Evolutionary conservation across 805 yeast species (phyloP), one percentile per base, ranked within the genome.

Genomic region (Hanseniaspora lachancei): DNA sequence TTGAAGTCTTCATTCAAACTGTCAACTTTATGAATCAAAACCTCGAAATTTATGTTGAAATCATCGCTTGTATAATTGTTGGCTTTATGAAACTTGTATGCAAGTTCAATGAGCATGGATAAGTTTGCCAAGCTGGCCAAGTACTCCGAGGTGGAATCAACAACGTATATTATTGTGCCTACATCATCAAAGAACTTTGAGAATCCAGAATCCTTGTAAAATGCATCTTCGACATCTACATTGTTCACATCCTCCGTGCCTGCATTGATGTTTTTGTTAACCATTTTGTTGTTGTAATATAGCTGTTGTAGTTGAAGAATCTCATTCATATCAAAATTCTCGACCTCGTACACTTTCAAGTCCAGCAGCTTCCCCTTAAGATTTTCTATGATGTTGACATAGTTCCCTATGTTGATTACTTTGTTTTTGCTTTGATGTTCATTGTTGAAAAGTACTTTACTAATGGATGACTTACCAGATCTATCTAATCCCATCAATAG

Each of bases 111-210:
- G 59, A 93, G 88, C 75, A 84, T 83, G 5, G 91, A 87, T 49
- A 93, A 72, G 65, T 89, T 89, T 29, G 95, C 88, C 48, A 93
- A 75, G 0, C 97, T 96, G 68, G 88, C 84, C 60, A 89, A 71
- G 68, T 93, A 93, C 67, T 93, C 98, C 71, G 91, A 97, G 67
- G 89, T 97, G 12, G 89, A 79, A 69, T 93, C 98, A 59, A 93
- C 89, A 42, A 93, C 96, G 65, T 93, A 93, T 2, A 93, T 93
- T 32, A 93, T 74, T 0, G 96, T 93, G 20, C 96, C 96, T 15
- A 89, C 88, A 46, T 84, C 80, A 44, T 82, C 75, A 64, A 91
- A 89, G 29, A 89, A 69, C 58, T 82, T 74, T 59, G 82, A 20
- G 29, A 53, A 53, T 2, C 56, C 58, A 6, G 56, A 48, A 23